Conservation (phyloP, 495 filamentous ascomycete species). For the Penicillium taxi region DNA sequence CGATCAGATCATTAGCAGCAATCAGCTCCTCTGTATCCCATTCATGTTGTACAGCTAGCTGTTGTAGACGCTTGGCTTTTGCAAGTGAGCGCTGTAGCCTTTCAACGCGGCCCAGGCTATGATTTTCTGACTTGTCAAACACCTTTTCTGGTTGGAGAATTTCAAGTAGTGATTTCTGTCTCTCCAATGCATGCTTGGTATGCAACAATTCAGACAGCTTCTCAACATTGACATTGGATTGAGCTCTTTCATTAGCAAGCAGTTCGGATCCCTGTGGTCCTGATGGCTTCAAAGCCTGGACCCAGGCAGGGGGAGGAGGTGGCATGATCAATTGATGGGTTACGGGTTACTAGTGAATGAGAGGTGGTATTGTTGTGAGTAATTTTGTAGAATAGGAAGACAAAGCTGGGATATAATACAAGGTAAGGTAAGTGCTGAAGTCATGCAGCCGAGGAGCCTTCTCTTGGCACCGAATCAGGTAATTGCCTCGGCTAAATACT, state of each 20-base stretch:
- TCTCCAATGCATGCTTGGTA: constrained; percentile 47
- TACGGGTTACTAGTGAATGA: background rate
- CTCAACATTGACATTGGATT: constrained; percentile 51
- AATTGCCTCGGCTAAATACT: constrained; percentile 17
- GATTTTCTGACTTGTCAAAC: constrained; percentile 64
- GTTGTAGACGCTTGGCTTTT: constrained; percentile 56
- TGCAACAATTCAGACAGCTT: constrained; percentile 55
- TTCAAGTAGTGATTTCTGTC: constrained; percentile 45
- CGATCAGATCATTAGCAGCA: constrained; percentile 52
- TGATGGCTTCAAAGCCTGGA: constrained; percentile 54
- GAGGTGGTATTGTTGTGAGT: background rate
- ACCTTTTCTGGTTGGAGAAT: constrained; percentile 52
- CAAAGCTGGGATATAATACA: constrained; percentile 11
- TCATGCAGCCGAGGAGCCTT: constrained; percentile 13
- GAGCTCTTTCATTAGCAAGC: constrained; percentile 49
- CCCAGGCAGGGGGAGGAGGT: constrained; percentile 51
- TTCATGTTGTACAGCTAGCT: constrained; percentile 50
- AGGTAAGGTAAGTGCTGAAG: constrained; percentile 3
- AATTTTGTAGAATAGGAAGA: constrained; percentile 6
- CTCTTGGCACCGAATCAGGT: constrained; percentile 13
- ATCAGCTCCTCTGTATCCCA: constrained; percentile 57
- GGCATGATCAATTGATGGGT: constrained; percentile 23
- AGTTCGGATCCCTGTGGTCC: constrained; percentile 54
- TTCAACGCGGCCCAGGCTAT: constrained; percentile 56
- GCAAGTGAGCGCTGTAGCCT: constrained; percentile 54